phyloP scores from a whole-genome alignment of 768 basidiomycete genomes.

The Lactifluus piperatus region DNA sequence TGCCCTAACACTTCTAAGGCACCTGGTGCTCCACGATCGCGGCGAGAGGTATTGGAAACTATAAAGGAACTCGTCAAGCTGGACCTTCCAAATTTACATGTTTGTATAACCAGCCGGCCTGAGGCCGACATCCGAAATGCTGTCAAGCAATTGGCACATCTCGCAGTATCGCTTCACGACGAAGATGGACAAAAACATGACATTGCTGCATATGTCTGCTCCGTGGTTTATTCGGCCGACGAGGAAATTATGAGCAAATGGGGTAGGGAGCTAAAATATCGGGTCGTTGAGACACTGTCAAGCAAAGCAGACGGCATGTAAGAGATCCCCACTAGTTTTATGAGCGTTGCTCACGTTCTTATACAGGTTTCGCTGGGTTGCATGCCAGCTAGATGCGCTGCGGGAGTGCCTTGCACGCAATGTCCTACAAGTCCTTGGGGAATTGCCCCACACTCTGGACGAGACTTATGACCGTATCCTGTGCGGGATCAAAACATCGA shows the following conservation, averaged over 20 bases:
- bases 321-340: neutral
- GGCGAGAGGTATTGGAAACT: neutral
- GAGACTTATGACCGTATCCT: neutral
- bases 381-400: neutral
- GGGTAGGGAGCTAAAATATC: neutral
- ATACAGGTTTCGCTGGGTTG: neutral
- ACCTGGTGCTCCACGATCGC: neutral
- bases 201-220: neutral
- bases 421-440: neutral
- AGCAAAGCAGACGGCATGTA: neutral
- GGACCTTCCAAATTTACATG: neutral
- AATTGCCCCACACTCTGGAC: neutral
- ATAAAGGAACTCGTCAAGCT: neutral
- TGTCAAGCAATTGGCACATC: neutral
- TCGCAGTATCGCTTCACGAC: neutral
- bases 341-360: neutral
- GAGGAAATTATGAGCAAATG: neutral
- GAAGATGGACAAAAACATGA: neutral
- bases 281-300: neutral
- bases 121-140: neutral
- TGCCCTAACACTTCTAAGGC: neutral
- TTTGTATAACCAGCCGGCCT: no score
- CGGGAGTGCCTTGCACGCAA: neutral
- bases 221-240: neutral
- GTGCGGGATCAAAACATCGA: neutral